Evolutionary conservation across 441 rosid species (phyloP).

Genomic region (Eutrema salsugineum): DNA sequence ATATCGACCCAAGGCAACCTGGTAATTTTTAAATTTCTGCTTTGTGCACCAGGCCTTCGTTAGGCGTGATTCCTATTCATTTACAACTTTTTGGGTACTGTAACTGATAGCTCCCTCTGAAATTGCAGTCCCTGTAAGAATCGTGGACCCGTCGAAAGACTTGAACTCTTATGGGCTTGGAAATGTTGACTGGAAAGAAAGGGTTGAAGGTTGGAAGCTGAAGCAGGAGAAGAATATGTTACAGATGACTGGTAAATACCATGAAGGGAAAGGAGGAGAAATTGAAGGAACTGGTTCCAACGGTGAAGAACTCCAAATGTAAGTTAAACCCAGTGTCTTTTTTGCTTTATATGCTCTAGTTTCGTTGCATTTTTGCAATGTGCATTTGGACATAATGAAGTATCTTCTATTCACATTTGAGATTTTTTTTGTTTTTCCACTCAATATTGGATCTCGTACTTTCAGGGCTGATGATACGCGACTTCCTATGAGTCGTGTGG

Average conservation of each 20-base stretch:
- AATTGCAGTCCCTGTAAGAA: conserved; percentile 83
- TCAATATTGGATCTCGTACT: conserved; percentile 24
- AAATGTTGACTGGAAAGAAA: conserved; percentile 97
- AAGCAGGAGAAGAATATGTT: conserved; percentile 82
- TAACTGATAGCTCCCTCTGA: conserved; percentile 19
- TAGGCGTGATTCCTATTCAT: background rate
- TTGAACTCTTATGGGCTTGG: conserved; percentile 95
- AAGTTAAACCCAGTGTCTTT: conserved; percentile 24
- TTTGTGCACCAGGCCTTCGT: background rate
- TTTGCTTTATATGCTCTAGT: background rate
- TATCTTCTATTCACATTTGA: background rate
- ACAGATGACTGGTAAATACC: conserved; percentile 68
- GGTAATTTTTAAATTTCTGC: conserved; percentile 40
- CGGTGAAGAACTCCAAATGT: conserved; percentile 96
- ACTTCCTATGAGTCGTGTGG: conserved; percentile 87
- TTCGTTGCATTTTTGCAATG: background rate
- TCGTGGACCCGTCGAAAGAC: conserved; percentile 96
- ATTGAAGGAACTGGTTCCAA: conserved; percentile 94
- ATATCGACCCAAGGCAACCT: conserved; percentile 92
- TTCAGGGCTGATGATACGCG: conserved; percentile 94
- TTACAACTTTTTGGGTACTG: background rate
- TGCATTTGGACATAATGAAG: background rate
- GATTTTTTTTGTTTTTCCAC: background rate
- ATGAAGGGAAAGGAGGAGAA: conserved; percentile 93
- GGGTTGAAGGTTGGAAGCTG: conserved; percentile 97